These are phyloP conservation scores for Fusarium pilosicola DNA, from an alignment of 2,329 filamentous ascomycete genomes.

Conservation along the genomic window DNA sequence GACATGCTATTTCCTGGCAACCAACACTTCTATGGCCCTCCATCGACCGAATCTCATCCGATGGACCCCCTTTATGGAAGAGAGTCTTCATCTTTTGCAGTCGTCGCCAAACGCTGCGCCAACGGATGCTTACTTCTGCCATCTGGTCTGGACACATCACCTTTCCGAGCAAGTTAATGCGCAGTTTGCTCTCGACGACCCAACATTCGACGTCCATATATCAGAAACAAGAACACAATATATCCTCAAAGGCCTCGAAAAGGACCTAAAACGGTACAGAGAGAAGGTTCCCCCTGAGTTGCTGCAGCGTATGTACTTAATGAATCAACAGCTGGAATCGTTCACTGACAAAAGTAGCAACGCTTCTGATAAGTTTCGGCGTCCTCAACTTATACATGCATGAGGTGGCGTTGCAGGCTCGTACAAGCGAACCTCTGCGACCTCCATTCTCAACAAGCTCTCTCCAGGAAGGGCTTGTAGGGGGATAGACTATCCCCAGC, in stretches of 20 bases:
- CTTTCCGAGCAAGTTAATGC: conserved; percentile 75
- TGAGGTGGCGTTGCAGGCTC: conserved; percentile 76
- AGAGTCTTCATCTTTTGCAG: conserved; percentile 66
- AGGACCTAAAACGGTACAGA: conserved; percentile 69
- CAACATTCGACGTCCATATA: conserved; percentile 63
- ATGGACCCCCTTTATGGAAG: conserved; percentile 69
- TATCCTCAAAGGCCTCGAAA: conserved; percentile 71
- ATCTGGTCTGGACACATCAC: conserved; percentile 68
- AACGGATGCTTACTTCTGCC: conserved; percentile 67
- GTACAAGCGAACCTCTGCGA: conserved; percentile 66
- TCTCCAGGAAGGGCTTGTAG: conserved; percentile 55
- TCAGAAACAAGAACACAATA: conserved; percentile 72
- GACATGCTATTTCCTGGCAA: conserved; percentile 67
- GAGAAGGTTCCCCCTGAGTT: conserved; percentile 62
- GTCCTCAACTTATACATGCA: conserved; percentile 78
- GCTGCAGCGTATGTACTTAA: conserved; percentile 63
- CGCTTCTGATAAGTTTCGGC: conserved; percentile 70
- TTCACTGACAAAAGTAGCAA: conserved; percentile 55
- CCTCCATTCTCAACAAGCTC: conserved; percentile 58
- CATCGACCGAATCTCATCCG: conserved; percentile 69
- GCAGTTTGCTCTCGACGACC: conserved; percentile 75
- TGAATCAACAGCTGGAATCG: not conserved
- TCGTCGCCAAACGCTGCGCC: conserved; percentile 64
- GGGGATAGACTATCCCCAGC: conserved; percentile 56
- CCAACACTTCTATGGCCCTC: conserved; percentile 69